Conservation (phyloP, 129 eudicot genomes). For the Deinandra increscens region DNA sequence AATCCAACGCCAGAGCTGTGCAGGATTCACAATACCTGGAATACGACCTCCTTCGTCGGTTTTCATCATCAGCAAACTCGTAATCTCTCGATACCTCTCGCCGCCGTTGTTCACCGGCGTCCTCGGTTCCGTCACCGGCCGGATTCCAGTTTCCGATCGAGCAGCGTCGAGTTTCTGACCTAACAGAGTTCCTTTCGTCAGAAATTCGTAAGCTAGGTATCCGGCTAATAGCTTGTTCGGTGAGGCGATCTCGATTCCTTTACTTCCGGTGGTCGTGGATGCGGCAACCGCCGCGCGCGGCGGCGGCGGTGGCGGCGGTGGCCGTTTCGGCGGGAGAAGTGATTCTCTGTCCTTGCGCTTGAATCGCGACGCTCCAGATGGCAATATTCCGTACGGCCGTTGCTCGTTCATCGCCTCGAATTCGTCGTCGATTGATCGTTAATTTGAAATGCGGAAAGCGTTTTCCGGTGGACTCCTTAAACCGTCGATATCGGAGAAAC, state of each 20-base stretch:
- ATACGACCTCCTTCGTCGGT: slow-evolving; percentile 41
- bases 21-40: slow-evolving; percentile 65
- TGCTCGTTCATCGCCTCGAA: slow-evolving; percentile 23
- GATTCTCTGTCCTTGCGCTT: slow-evolving; percentile 56
- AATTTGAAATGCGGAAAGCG: not conserved
- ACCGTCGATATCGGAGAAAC: slow-evolving; percentile 6
- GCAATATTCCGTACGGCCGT: slow-evolving; percentile 23
- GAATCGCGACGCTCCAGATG: slow-evolving; percentile 42
- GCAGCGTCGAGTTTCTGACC: slow-evolving; percentile 54
- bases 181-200: slow-evolving; percentile 57
- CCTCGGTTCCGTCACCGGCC: slow-evolving; percentile 17
- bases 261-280: slow-evolving; percentile 4
- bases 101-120: not conserved
- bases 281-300: slow-evolving; percentile 7
- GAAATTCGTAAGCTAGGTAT: slow-evolving; percentile 63
- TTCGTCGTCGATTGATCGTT: not conserved
- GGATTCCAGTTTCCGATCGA: slow-evolving; percentile 33
- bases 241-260: slow-evolving; percentile 20
- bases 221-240: slow-evolving; percentile 63
- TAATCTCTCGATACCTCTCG: slow-evolving; percentile 50
- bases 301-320: slow-evolving; percentile 29
- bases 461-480: not conserved
- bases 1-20: slow-evolving; percentile 59
- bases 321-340: slow-evolving; percentile 37
- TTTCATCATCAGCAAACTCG: slow-evolving; percentile 38